Percentiles rank a stretch among this genome's conserved stretches.
phyloP scores from a whole-genome alignment of 441 rosid species.

The Biscutella laevigata region DNA sequence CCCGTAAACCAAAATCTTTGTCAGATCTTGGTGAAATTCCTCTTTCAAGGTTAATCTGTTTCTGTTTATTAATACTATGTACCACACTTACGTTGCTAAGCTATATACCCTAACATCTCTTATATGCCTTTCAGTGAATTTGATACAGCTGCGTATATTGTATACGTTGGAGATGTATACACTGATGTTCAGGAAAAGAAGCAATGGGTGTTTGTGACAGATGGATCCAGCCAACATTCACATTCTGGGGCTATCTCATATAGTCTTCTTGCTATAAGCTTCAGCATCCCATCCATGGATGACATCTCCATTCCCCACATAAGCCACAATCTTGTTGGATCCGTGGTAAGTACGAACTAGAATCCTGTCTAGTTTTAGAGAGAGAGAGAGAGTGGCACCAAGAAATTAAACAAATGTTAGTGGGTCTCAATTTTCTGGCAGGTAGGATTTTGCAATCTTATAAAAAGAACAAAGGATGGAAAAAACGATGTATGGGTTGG shows the following conservation, averaged over 20 bases:
- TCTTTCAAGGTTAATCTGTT: slow-evolving; percentile 52
- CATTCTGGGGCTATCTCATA: slow-evolving; percentile 39
- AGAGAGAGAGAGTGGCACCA: not conserved
- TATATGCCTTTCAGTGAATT: slow-evolving; percentile 53
- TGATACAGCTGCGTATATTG: slow-evolving; percentile 65
- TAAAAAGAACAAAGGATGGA: slow-evolving; percentile 67
- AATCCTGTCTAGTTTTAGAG: not conserved
- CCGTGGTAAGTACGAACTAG: slow-evolving; percentile 40
- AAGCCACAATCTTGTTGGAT: slow-evolving; percentile 69
- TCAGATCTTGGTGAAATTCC: slow-evolving; percentile 70
- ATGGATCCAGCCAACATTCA: slow-evolving; percentile 41
- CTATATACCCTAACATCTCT: not conserved
- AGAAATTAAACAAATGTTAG: not conserved
- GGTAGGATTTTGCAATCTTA: slow-evolving; percentile 83
- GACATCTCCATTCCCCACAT: slow-evolving; percentile 41
- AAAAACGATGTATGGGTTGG: slow-evolving; percentile 69
- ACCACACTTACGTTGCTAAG: not conserved
- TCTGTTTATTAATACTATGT: not conserved
- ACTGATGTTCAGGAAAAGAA: slow-evolving; percentile 46
- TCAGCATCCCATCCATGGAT: slow-evolving; percentile 45
- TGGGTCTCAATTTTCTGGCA: slow-evolving; percentile 21
- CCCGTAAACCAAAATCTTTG: slow-evolving; percentile 49
- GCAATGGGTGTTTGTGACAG: slow-evolving; percentile 91
- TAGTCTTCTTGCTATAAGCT: slow-evolving; percentile 78
- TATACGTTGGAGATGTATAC: slow-evolving; percentile 70